Evolutionary conservation across 2,329 filamentous ascomycete species (phyloP), one percentile per base, ranked within the genome.

Genomic region (Exophiala sideris): DNA sequence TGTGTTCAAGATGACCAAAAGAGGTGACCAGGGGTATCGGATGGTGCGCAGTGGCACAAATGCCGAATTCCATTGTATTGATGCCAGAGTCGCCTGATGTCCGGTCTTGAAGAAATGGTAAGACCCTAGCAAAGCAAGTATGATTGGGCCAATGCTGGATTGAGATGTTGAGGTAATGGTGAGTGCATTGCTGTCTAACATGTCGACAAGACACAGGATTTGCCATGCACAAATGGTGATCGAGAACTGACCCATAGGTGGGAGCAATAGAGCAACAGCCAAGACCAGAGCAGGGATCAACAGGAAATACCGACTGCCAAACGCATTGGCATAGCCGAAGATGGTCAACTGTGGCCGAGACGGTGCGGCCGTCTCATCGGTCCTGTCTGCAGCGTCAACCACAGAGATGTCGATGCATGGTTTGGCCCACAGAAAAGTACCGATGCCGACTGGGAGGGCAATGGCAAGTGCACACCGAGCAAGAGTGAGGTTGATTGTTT

Each of bases 71-170:
- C 94, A 99, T 68, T 99, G 94, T 66, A 99, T 92, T 61, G 85
- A 89, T 62, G 86, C 82, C 20, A 96, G 80, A 0, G 85, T 87
- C 10, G 92, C 92, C 72, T 97, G 92, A 71, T 99, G 94, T 57
- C 94, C 94, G 0, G 94, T 99, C 68, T 95, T 96, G 83, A 99
- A 99, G 77, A 86, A 99, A 76, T 96, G 86, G 72, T 92, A 95
- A 65, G 88, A 90, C 56, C 91, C 94, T 1, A 99, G 82, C n/a
- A 97, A 74, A 9, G 85, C 92, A 21, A 97, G 81, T 59, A 95
- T 79, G 36, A 94, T 76, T 16, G 94, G 91, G 0, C 91, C 92
- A 64, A 97, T 87, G 14, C 50, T 54, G 9, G 62, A 59, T 34
- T 53, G 58, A 14, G 40, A 45, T 9, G 48, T 41, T 11, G 52